Conservation (phyloP, 2,329 filamentous ascomycete genomes). For the Lasiodiplodia sp. region DNA sequence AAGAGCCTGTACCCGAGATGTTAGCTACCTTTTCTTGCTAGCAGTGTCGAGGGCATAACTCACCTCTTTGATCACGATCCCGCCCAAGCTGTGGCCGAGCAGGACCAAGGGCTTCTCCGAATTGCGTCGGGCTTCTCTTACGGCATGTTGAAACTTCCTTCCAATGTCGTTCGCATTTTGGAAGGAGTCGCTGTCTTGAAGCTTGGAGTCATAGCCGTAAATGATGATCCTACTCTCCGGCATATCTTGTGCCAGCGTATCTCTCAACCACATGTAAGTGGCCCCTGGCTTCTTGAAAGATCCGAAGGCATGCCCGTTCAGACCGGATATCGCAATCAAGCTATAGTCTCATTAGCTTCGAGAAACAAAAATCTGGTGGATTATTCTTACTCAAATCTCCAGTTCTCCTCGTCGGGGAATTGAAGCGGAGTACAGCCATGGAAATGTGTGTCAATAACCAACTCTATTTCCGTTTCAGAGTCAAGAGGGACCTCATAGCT, state of each 20-base stretch:
- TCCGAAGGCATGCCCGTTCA: too few relatives aligned
- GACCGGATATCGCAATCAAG: background rate
- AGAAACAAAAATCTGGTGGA: background rate
- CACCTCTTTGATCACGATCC: background rate
- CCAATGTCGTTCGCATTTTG: background rate
- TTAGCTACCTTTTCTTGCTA: background rate
- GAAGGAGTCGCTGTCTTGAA: background rate
- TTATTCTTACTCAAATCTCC: background rate
- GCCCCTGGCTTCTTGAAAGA: background rate
- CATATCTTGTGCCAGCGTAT: background rate
- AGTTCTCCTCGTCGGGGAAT: background rate
- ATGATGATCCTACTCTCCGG: background rate
- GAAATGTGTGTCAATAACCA: constrained; percentile 5
- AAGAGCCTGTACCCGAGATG: background rate
- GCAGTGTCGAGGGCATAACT: background rate
- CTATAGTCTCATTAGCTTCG: background rate
- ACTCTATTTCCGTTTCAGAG: background rate
- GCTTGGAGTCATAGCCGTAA: background rate
- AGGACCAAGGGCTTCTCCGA: background rate
- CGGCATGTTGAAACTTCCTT: background rate
- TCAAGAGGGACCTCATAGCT: too few relatives aligned
- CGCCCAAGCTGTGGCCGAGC: background rate
- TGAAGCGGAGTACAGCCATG: background rate
- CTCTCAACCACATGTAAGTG: background rate
- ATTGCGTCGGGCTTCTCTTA: background rate